These are phyloP conservation scores for Emericellopsis cladophorae DNA, from an alignment of 2,329 filamentous ascomycete genomes.

Conservation along the genomic window DNA sequence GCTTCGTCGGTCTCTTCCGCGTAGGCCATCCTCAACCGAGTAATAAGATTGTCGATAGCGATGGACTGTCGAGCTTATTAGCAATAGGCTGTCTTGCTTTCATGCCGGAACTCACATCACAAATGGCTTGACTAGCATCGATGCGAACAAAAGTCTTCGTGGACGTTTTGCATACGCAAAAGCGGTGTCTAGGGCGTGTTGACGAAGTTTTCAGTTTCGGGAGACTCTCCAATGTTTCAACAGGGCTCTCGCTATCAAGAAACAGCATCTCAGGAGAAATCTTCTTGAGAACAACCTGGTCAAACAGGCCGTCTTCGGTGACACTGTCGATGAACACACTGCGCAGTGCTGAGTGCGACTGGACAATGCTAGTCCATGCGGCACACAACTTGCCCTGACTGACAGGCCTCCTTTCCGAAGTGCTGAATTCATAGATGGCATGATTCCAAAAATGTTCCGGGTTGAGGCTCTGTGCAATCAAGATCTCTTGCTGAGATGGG, in stretches of 20 bases:
- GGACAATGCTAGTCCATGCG: slow-evolving; percentile 35
- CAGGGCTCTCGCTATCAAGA: slow-evolving; percentile 28
- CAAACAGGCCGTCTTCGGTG: slow-evolving; percentile 32
- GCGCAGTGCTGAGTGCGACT: slow-evolving; percentile 30
- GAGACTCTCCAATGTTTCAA: slow-evolving; percentile 23
- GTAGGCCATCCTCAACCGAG: slow-evolving; percentile 1
- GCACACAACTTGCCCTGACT: slow-evolving; percentile 31
- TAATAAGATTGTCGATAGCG: slow-evolving; percentile 1
- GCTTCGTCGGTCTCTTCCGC: slow-evolving; percentile 21
- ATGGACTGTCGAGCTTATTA: neutral
- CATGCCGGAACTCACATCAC: slow-evolving; percentile 22
- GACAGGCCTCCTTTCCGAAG: slow-evolving; percentile 20
- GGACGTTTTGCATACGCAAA: slow-evolving; percentile 33
- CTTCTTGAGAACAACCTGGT: slow-evolving; percentile 33
- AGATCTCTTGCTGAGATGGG: slow-evolving; percentile 33
- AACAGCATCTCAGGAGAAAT: slow-evolving; percentile 39
- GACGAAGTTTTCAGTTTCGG: slow-evolving; percentile 23
- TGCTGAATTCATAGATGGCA: slow-evolving; percentile 33
- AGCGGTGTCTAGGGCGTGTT: slow-evolving; percentile 32
- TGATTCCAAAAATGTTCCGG: slow-evolving; percentile 29
- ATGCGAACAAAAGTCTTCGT: slow-evolving; percentile 32
- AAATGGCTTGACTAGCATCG: slow-evolving; percentile 37
- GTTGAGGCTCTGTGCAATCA: slow-evolving; percentile 29
- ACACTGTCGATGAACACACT: slow-evolving; percentile 40
- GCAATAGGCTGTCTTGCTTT: neutral